These are phyloP conservation scores for Blastocystis hominis DNA, from an alignment of 352 stramenopile genomes.

Conservation along the genomic window DNA sequence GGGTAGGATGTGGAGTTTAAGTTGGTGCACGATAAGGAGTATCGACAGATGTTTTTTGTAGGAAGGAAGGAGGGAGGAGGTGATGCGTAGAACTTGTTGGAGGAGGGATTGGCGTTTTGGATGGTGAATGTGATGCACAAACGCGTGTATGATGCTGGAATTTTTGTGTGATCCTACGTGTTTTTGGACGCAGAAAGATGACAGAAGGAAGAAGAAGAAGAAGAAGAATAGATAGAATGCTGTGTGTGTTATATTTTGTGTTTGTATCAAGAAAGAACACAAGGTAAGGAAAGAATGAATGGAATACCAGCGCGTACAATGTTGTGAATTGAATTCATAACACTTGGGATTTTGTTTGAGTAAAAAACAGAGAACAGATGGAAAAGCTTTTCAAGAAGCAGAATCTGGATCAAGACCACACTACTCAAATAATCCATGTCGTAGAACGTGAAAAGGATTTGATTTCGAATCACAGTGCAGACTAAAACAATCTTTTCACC, in stretches of 20 bases:
- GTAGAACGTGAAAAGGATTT: neutral
- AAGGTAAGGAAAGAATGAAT: no score
- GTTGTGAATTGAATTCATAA: no score
- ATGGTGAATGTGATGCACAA: neutral
- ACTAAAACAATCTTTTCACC: neutral
- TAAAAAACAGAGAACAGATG: neutral
- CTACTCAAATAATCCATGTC: neutral
- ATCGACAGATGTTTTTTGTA: constrained; percentile 17
- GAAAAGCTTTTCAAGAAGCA: neutral
- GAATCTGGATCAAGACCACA: neutral
- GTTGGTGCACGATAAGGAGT: constrained; percentile 26
- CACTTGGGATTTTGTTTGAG: no score
- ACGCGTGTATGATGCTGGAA: neutral
- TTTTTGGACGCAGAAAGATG: neutral
- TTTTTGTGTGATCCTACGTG: neutral
- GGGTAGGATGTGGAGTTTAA: constrained; percentile 15
- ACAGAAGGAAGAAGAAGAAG: no score
- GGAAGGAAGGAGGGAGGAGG: neutral
- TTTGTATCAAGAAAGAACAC: no score
- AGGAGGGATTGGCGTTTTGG: neutral
- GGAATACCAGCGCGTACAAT: neutral
- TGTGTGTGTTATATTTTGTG: no score
- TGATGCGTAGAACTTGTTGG: constrained; percentile 9
- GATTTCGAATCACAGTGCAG: neutral
- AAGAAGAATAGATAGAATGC: no score